Evolutionary conservation across 192 early-diverging fungal species (phyloP).

Genomic region (Gonapodya prolifera): DNA sequence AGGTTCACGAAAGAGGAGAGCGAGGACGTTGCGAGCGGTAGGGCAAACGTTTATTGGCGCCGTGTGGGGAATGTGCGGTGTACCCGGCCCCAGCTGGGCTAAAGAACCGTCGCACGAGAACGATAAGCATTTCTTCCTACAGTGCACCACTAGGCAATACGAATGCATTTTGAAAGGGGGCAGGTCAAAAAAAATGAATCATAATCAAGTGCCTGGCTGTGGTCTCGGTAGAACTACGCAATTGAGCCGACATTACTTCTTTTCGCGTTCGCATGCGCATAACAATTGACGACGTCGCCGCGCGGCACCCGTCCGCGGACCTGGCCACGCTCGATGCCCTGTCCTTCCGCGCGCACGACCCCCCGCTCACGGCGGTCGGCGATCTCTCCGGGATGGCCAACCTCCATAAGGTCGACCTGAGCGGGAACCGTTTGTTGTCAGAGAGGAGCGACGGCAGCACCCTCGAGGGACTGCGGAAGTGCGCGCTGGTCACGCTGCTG

Average conservation of each 20-base stretch:
- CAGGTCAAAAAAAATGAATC: too few species aligned
- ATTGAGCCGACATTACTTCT: background rate
- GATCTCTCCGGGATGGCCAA: background rate
- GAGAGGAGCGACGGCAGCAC: background rate
- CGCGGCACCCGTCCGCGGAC: background rate
- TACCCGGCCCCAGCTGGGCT: too few species aligned
- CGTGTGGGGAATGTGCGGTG: too few species aligned
- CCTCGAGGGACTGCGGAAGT: background rate
- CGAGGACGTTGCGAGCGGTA: too few species aligned
- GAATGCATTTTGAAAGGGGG: too few species aligned
- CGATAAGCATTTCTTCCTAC: too few species aligned
- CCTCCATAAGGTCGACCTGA: background rate
- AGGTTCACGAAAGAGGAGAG: too few species aligned
- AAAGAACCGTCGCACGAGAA: too few species aligned
- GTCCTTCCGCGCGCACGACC: background rate
- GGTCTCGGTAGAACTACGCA: too few species aligned
- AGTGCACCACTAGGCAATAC: too few species aligned
- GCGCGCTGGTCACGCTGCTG: background rate
- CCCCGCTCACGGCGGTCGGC: background rate
- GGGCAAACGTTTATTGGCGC: too few species aligned
- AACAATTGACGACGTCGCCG: background rate
- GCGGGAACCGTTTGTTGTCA: background rate
- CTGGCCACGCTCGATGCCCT: background rate
- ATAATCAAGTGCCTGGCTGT: too few species aligned
- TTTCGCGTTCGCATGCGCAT: background rate